phyloP scores from a whole-genome alignment of 73 alveolate genomes.

The Paramecium caudatum region DNA sequence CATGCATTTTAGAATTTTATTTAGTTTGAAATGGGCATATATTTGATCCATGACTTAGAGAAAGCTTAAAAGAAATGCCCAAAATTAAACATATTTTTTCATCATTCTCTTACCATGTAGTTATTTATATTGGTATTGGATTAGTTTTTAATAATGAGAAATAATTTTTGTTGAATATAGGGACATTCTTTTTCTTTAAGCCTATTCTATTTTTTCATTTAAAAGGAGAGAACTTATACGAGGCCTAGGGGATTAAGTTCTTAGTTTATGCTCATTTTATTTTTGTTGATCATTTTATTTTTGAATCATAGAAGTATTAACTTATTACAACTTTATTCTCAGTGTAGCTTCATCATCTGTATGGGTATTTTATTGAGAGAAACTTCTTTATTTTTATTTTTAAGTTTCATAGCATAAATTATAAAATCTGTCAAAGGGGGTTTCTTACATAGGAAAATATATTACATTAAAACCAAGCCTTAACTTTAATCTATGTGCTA shows the following conservation, averaged over 20 bases:
- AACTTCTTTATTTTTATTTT: not conserved
- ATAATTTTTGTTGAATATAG: not conserved
- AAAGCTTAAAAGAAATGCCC: not conserved
- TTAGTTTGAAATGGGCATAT: slow-evolving; percentile 20
- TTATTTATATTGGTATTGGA: not conserved
- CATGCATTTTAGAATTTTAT: slow-evolving; percentile 26
- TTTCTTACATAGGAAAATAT: not conserved
- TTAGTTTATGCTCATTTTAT: no score
- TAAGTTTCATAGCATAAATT: not conserved
- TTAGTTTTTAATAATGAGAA: not conserved
- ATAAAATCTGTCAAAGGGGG: not conserved
- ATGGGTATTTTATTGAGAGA: not conserved
- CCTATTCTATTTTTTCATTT: not conserved
- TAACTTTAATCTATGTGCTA: slow-evolving; percentile 24
- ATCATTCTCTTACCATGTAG: slow-evolving; percentile 3
- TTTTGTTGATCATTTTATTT: no score
- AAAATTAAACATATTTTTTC: not conserved
- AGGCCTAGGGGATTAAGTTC: no score
- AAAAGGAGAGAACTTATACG: no score
- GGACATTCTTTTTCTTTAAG: not conserved
- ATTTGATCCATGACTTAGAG: not conserved
- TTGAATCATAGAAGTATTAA: no score
- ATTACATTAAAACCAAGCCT: slow-evolving; percentile 40
- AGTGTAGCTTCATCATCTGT: slow-evolving; percentile 50
- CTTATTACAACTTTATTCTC: no score